Conservation (phyloP, 73 alveolate species). For the Paramecium sonneborni region DNA sequence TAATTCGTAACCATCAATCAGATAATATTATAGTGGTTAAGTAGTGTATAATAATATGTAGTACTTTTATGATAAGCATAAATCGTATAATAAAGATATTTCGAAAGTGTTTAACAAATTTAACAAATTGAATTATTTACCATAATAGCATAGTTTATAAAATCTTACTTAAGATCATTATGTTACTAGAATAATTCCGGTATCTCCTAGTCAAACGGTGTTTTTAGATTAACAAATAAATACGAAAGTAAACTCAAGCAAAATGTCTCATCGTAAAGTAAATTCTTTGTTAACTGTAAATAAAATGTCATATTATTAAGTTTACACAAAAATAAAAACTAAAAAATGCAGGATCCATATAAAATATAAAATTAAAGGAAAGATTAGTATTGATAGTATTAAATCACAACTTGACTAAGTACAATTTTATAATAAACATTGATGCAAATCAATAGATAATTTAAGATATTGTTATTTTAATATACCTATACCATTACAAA, state of each 20-base stretch:
- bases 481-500: constrained; percentile 38
- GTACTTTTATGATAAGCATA: background rate
- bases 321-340: constrained; percentile 33
- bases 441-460: constrained; percentile 31
- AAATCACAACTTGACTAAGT: constrained; percentile 33
- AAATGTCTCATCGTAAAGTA: background rate
- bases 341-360: constrained; percentile 29
- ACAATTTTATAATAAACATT: background rate
- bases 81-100: background rate
- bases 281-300: background rate
- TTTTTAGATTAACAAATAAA: background rate
- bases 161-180: constrained; percentile 21
- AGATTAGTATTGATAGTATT: background rate
- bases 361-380: background rate
- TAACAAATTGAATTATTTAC: background rate
- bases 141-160: background rate
- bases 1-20: background rate
- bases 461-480: constrained; percentile 39
- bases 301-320: background rate
- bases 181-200: constrained; percentile 6
- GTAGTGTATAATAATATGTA: background rate
- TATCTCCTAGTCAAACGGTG: background rate
- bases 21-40: constrained; percentile 35
- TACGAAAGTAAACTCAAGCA: background rate
- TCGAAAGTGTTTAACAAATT: background rate